A percentile compares a stretch with the other conserved stretches of the same genome.
phyloP scores from a whole-genome alignment of 805 yeast species.

The Kodamaea restingae region DNA sequence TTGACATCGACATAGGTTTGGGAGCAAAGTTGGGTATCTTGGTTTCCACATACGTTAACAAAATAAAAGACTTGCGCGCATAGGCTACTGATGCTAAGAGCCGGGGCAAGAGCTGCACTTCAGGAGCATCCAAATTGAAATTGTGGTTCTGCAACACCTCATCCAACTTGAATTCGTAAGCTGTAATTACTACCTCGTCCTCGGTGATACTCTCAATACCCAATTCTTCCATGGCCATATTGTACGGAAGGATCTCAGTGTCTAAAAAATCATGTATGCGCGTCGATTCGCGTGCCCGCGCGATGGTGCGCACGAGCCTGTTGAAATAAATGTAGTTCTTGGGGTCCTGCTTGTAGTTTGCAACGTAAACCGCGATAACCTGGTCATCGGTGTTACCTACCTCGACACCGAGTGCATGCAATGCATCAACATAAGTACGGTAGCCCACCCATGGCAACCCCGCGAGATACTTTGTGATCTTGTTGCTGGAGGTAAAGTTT shows the following conservation, averaged over 20 bases:
- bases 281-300: conserved; percentile 22
- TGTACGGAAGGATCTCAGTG: conserved; percentile 31
- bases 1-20: conserved; percentile 17
- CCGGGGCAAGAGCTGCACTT: conserved; percentile 41
- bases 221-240: conserved; percentile 33
- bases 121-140: conserved; percentile 30
- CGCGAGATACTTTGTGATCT: conserved; percentile 27
- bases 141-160: conserved; percentile 41
- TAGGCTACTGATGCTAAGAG: conserved; percentile 63
- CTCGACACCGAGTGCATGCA: conserved; percentile 26
- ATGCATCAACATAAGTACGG: conserved; percentile 29
- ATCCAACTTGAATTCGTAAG: conserved; percentile 59
- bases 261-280: conserved; percentile 21
- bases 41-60: conserved; percentile 51
- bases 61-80: conserved; percentile 50
- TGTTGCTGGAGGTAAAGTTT: conserved; percentile 16
- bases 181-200: conserved; percentile 68
- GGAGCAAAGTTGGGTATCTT: conserved; percentile 32
- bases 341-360: conserved; percentile 27
- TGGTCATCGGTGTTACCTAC: conserved; percentile 20
- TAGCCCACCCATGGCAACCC: conserved; percentile 31
- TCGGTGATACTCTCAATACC: conserved; percentile 42
- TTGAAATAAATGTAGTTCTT: conserved; percentile 36
- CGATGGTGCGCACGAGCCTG: conserved; percentile 25
- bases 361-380: conserved; percentile 32